Evolutionary conservation across 2,329 filamentous ascomycete genomes (phyloP).

Genomic region (Penicillium sp.): DNA sequence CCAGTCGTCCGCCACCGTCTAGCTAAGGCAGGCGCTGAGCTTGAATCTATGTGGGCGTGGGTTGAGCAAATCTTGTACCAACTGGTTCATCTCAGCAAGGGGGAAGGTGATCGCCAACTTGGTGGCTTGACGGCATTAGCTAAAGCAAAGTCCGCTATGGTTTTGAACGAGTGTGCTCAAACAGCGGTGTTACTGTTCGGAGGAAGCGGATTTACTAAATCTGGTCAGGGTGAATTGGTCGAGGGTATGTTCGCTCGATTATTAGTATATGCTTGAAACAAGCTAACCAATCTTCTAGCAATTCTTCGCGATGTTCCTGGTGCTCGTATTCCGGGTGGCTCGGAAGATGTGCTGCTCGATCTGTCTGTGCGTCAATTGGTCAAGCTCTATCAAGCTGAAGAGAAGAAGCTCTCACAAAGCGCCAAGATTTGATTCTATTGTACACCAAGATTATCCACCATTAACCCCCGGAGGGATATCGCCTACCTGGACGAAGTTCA

Average conservation of each 20-base stretch:
- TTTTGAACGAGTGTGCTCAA: conserved; percentile 68
- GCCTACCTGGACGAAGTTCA: background rate
- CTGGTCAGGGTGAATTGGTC: conserved; percentile 67
- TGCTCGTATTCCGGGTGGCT: conserved; percentile 63
- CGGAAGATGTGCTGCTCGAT: conserved; percentile 71
- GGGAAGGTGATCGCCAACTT: conserved; percentile 52
- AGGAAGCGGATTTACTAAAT: conserved; percentile 68
- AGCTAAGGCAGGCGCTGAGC: conserved; percentile 64
- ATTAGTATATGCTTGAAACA: conserved; percentile 2
- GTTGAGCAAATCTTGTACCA: conserved; percentile 69
- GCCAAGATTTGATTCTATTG: conserved; percentile 26
- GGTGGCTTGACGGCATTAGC: conserved; percentile 70
- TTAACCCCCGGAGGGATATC: background rate
- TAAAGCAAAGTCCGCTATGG: conserved; percentile 70
- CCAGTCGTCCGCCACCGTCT: conserved; percentile 71
- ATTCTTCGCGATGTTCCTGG: conserved; percentile 65
- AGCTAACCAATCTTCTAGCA: conserved; percentile 42
- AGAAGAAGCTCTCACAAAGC: conserved; percentile 29
- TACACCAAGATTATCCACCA: background rate
- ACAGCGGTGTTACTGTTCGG: conserved; percentile 70
- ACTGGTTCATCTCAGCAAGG: conserved; percentile 58
- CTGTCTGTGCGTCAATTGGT: conserved; percentile 67
- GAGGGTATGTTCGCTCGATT: conserved; percentile 54
- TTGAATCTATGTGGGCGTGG: conserved; percentile 71
- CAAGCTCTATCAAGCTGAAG: conserved; percentile 57